phyloP scores from a whole-genome alignment of 805 yeast species.

The Ogataea corticis region DNA sequence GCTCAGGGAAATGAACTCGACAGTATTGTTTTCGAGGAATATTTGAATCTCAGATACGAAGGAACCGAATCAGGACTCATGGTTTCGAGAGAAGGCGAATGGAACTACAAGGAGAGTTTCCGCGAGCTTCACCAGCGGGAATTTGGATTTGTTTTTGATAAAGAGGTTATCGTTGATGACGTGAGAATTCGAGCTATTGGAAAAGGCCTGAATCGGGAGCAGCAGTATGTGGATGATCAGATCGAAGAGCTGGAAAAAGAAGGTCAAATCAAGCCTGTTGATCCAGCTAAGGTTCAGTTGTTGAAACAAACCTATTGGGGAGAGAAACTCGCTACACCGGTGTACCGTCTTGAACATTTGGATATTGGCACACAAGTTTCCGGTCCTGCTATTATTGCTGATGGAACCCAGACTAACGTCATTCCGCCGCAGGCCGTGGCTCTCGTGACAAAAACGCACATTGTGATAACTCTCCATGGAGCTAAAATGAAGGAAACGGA shows the following conservation, averaged over 20 bases:
- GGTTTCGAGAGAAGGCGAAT: constrained; percentile 39
- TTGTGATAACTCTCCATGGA: constrained; percentile 40
- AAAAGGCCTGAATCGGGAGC: constrained; percentile 43
- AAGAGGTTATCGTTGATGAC: constrained; percentile 65
- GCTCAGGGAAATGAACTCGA: not conserved
- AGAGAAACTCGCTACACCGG: constrained; percentile 49
- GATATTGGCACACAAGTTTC: constrained; percentile 48
- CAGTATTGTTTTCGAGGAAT: constrained; percentile 55
- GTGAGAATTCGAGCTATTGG: constrained; percentile 72
- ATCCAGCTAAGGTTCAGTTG: constrained; percentile 30
- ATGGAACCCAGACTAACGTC: constrained; percentile 76
- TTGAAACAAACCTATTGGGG: constrained; percentile 57
- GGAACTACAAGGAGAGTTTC: constrained; percentile 45
- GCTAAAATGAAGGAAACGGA: constrained; percentile 13
- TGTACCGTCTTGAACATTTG: constrained; percentile 55
- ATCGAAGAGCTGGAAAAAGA: constrained; percentile 34
- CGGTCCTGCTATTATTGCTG: constrained; percentile 79
- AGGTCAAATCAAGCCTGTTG: constrained; percentile 23
- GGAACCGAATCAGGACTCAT: constrained; percentile 87
- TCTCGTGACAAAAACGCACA: constrained; percentile 54
- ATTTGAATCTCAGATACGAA: constrained; percentile 72
- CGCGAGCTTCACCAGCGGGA: constrained; percentile 61
- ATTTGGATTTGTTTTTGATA: constrained; percentile 65
- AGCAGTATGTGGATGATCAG: constrained; percentile 50
- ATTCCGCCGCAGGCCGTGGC: constrained; percentile 63